Conservation (phyloP, 306 rosid genomes). For the Pyrus communis region DNA sequence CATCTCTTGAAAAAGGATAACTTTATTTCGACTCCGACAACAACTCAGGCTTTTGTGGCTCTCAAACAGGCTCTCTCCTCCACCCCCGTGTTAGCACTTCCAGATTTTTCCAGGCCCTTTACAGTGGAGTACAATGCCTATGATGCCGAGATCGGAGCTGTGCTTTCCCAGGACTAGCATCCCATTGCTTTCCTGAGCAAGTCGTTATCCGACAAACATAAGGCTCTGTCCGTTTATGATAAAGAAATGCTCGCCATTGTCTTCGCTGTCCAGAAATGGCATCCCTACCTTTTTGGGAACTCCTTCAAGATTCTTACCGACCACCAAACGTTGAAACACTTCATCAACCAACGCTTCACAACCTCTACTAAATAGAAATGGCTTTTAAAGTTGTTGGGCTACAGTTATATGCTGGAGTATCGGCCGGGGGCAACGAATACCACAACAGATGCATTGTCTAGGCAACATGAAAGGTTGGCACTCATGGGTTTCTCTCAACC, state of each 20-base stretch:
- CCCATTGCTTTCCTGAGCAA: background rate
- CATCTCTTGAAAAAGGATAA: background rate
- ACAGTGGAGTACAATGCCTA: too few species aligned
- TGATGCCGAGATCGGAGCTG: background rate
- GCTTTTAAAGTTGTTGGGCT: background rate
- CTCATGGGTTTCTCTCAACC: too few species aligned
- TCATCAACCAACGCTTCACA: background rate
- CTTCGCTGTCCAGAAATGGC: background rate
- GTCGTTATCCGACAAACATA: background rate
- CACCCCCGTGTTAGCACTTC: fast-evolving
- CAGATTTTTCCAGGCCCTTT: too few species aligned
- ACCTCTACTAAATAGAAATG: background rate
- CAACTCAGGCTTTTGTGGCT: background rate
- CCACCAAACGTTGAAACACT: background rate
- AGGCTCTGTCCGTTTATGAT: background rate
- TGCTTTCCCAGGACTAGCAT: background rate
- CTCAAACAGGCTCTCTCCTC: too few species aligned
- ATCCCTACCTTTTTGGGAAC: background rate
- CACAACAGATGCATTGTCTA: background rate
- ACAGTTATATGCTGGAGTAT: background rate
- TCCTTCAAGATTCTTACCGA: too few species aligned
- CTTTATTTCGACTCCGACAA: background rate
- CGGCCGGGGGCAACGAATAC: background rate
- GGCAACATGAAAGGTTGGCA: background rate
- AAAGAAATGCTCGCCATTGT: background rate